Percentiles rank a stretch among this genome's conserved stretches.
These are phyloP conservation scores for Acidomyces sp. DNA, from an alignment of 495 filamentous ascomycete genomes.

Conservation along the genomic window DNA sequence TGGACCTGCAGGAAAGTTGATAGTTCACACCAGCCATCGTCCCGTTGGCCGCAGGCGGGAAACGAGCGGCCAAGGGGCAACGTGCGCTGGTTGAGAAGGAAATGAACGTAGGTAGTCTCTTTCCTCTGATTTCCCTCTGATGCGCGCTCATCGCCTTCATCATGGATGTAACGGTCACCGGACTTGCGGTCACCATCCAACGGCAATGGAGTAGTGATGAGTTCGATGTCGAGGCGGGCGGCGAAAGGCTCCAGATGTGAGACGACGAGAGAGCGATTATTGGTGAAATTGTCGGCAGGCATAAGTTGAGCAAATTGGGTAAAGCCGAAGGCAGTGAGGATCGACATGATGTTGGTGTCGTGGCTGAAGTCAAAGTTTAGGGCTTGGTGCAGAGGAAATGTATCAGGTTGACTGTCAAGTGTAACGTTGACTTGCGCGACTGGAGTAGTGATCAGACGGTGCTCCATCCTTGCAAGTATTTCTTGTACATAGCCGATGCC, in stretches of 20 bases:
- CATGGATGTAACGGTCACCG: constrained; percentile 23
- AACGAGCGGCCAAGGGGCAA: constrained; percentile 45
- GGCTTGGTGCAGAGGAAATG: constrained; percentile 39
- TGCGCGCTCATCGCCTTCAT: constrained; percentile 24
- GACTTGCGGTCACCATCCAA: constrained; percentile 31
- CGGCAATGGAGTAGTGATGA: constrained; percentile 44
- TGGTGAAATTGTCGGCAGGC: constrained; percentile 32
- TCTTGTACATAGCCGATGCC: constrained; percentile 53
- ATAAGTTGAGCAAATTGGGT: constrained; percentile 37
- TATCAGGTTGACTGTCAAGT: constrained; percentile 32
- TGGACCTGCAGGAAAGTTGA: constrained; percentile 41
- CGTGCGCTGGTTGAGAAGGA: constrained; percentile 51
- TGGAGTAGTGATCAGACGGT: constrained; percentile 39
- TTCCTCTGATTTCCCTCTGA: no score
- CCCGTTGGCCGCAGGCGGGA: constrained; percentile 40
- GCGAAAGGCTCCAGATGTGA: constrained; percentile 48
- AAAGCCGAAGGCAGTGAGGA: constrained; percentile 42
- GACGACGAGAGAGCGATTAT: constrained; percentile 39
- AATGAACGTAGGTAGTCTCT: constrained; percentile 52
- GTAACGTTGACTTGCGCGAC: constrained; percentile 47
- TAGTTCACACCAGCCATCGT: constrained; percentile 56
- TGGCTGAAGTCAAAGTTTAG: constrained; percentile 32
- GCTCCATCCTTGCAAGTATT: constrained; percentile 43
- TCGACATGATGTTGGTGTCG: constrained; percentile 27
- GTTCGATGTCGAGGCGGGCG: constrained; percentile 49